Evolutionary conservation across 2,329 filamentous ascomycete species (phyloP).

Genomic region (Xylaria sp.): DNA sequence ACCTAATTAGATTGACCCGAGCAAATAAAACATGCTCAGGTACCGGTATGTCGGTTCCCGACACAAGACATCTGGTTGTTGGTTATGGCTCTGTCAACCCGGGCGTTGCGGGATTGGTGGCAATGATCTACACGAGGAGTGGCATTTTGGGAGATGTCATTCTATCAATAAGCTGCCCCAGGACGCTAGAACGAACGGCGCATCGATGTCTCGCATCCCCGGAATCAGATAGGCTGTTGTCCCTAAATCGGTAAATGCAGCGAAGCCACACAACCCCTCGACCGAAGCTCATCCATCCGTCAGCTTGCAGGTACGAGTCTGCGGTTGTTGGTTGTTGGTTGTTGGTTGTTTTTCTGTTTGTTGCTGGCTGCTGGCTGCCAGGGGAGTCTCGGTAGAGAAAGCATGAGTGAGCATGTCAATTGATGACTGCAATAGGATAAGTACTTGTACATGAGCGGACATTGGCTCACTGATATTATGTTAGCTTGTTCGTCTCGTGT

Average conservation of each 20-base stretch:
- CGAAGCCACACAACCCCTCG: conserved; percentile 26
- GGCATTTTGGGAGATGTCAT: background rate
- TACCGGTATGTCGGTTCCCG: background rate
- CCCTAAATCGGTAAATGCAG: conserved; percentile 17
- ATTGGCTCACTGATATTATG: background rate
- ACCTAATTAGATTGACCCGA: background rate
- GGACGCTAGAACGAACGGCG: conserved; percentile 2
- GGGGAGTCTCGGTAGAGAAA: background rate
- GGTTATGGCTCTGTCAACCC: conserved; percentile 13
- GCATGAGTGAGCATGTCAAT: background rate
- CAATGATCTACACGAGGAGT: background rate
- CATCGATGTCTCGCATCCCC: conserved; percentile 29
- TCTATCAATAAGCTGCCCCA: conserved; percentile 3
- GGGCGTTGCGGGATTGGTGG: conserved; percentile 19
- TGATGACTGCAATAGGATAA: background rate
- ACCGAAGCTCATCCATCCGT: background rate
- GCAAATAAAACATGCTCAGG: conserved; percentile 1
- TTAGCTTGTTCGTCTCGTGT: background rate
- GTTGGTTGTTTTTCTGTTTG: background rate
- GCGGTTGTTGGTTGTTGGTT: background rate
- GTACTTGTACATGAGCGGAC: too few relatives aligned
- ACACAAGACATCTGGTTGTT: background rate
- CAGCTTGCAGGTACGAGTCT: background rate
- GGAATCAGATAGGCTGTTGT: background rate
- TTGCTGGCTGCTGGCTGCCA: background rate